Conservation (phyloP, 2,329 filamentous ascomycete genomes). For the Fusarium piperis region DNA sequence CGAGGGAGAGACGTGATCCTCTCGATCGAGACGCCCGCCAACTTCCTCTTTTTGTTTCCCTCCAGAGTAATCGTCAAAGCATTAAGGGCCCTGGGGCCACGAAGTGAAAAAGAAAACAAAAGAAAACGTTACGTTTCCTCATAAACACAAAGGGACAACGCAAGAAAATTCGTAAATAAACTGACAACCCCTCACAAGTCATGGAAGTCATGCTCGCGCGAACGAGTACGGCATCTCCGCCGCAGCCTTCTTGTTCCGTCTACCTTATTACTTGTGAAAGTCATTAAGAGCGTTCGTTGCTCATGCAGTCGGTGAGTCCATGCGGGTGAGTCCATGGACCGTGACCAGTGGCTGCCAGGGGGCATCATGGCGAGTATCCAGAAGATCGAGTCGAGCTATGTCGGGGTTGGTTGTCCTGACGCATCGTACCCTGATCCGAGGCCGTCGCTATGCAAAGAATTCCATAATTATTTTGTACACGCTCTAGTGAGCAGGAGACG, state of each 20-base stretch:
- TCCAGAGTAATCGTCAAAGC: constrained; percentile 37
- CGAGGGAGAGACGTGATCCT: constrained; percentile 36
- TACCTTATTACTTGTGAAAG: constrained; percentile 42
- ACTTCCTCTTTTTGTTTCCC: constrained; percentile 13
- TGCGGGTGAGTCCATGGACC: constrained; percentile 1
- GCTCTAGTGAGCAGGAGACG: constrained; percentile 33
- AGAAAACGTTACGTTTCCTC: constrained; percentile 40
- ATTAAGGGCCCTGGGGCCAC: constrained; percentile 36
- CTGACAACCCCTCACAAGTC: constrained; percentile 28
- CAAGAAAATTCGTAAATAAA: constrained; percentile 40
- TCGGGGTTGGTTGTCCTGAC: constrained; percentile 2
- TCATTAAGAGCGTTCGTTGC: constrained; percentile 41
- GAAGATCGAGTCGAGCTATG: constrained; percentile 14
- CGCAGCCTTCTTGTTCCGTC: constrained; percentile 40
- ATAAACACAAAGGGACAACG: constrained; percentile 41
- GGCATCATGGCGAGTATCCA: constrained; percentile 8
- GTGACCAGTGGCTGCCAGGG: not conserved
- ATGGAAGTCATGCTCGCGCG: constrained; percentile 29
- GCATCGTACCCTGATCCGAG: constrained; percentile 25
- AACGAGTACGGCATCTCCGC: constrained; percentile 38
- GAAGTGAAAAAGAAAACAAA: constrained; percentile 32
- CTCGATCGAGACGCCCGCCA: constrained; percentile 21
- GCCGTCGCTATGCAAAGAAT: constrained; percentile 53
- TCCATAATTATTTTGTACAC: constrained; percentile 46
- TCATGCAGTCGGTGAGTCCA: constrained; percentile 5